These are phyloP conservation scores for Suillus tomentosus DNA, from an alignment of 768 basidiomycete genomes.

Conservation along the genomic window DNA sequence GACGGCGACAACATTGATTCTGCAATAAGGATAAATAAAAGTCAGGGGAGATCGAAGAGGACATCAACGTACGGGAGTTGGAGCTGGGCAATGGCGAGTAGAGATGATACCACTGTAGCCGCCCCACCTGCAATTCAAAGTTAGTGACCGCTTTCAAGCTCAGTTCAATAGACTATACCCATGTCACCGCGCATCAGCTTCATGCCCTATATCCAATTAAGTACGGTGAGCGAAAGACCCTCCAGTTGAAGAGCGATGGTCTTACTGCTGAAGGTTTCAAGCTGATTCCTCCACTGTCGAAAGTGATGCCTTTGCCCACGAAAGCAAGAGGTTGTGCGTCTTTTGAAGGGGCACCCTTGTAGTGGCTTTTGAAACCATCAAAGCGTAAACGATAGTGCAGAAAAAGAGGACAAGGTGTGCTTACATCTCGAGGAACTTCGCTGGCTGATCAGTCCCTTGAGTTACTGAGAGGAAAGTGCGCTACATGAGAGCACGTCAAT, in stretches of 20 bases:
- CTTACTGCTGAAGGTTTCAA: slow-evolving; percentile 73
- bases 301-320: slow-evolving; percentile 90
- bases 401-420: slow-evolving; percentile 13
- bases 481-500: slow-evolving; percentile 35
- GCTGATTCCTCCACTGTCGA: slow-evolving; percentile 87
- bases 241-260: slow-evolving; percentile 13
- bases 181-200: slow-evolving; percentile 87
- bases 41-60: neutral
- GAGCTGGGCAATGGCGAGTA: slow-evolving; percentile 79
- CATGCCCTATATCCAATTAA: slow-evolving; percentile 56
- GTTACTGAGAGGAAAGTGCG: slow-evolving; percentile 68
- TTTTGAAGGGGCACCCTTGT: slow-evolving; percentile 68
- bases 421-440: slow-evolving; percentile 86
- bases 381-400: neutral
- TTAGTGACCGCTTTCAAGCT: neutral
- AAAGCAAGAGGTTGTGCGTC: slow-evolving; percentile 66
- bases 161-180: slow-evolving; percentile 47
- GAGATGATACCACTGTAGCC: slow-evolving; percentile 71
- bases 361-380: slow-evolving; percentile 52
- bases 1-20: slow-evolving; percentile 72
- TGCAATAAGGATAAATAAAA: slow-evolving; percentile 25
- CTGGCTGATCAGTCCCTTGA: slow-evolving; percentile 56
- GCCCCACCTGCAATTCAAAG: slow-evolving; percentile 58
- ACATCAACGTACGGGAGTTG: slow-evolving; percentile 63
- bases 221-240: neutral